Conservation (phyloP, 139 green algal species). For the Yamagishiella unicocca region DNA sequence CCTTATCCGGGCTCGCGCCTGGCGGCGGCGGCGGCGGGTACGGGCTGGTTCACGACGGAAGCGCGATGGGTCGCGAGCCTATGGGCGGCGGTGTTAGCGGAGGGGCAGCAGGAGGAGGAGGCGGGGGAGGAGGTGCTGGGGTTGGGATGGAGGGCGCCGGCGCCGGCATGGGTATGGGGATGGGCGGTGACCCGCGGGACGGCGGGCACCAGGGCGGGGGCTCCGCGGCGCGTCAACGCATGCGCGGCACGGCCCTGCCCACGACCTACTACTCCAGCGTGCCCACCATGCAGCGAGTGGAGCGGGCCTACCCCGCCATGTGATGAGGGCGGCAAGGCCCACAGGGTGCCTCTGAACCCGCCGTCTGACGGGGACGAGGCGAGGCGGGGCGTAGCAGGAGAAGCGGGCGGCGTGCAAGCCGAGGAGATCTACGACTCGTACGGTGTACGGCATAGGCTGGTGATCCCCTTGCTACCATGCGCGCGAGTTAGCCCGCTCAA, state of each 20-base stretch:
- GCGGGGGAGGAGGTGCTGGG: background rate
- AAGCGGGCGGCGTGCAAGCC: no score
- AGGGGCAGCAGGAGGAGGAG: background rate
- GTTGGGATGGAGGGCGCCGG: background rate
- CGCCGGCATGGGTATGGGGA: background rate
- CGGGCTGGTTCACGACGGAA: no score
- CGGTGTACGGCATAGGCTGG: no score
- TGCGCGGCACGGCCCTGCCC: background rate
- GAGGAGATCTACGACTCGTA: no score
- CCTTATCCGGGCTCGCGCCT: no score
- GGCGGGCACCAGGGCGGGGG: no score
- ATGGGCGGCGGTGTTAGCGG: background rate
- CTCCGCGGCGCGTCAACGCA: constrained; percentile 10
- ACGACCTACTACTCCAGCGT: background rate
- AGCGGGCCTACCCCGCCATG: constrained; percentile 16
- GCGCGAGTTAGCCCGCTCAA: no score
- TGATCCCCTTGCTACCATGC: no score
- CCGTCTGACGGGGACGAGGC: no score
- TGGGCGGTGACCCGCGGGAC: background rate
- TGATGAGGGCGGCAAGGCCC: background rate
- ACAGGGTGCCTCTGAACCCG: no score
- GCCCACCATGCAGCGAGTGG: background rate
- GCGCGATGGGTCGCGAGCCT: background rate
- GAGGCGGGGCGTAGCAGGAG: no score
- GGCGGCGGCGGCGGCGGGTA: no score